Evolutionary conservation across 2,329 filamentous ascomycete genomes (phyloP).

Genomic region (Cladosporium halotolerans): DNA sequence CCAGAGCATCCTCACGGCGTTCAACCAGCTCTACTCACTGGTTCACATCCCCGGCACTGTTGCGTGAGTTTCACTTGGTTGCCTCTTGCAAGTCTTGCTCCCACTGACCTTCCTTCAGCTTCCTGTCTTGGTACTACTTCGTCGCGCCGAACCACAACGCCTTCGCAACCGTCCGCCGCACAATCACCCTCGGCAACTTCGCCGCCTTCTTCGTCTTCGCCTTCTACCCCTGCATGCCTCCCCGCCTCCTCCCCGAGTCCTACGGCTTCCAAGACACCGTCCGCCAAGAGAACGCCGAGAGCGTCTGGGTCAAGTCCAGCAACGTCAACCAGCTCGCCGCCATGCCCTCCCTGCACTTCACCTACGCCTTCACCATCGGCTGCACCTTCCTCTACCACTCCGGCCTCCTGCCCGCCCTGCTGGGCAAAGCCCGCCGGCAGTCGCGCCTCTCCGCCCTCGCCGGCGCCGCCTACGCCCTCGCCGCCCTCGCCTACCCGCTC

Average conservation of each 20-base stretch:
- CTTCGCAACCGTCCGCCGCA: constrained; percentile 40
- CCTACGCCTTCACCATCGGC: constrained; percentile 49
- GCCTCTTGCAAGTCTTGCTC: no score
- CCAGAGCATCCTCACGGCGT: constrained; percentile 46
- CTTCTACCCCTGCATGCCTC: constrained; percentile 49
- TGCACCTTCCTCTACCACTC: constrained; percentile 49
- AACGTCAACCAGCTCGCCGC: constrained; percentile 43
- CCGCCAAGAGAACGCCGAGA: constrained; percentile 41
- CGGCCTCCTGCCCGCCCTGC: constrained; percentile 35
- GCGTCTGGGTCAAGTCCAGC: constrained; percentile 41
- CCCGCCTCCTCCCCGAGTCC: constrained; percentile 39
- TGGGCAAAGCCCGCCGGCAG: constrained; percentile 31
- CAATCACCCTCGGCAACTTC: constrained; percentile 48
- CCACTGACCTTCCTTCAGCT: constrained; percentile 35
- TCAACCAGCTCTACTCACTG: constrained; percentile 55
- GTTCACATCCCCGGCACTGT: constrained; percentile 58
- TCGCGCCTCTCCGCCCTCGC: constrained; percentile 15
- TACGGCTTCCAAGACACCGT: constrained; percentile 45
- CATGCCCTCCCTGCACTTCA: constrained; percentile 50
- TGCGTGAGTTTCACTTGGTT: constrained; percentile 41
- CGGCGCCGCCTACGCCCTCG: constrained; percentile 37
- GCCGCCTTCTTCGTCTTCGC: constrained; percentile 48
- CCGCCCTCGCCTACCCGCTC: constrained; percentile 38
- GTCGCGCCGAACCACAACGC: constrained; percentile 46
- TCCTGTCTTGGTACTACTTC: constrained; percentile 60